Percentiles rank a stretch among this genome's conserved stretches.
Evolutionary conservation across 1,139 yeast genomes (phyloP).

Genomic region (Candida anutae): DNA sequence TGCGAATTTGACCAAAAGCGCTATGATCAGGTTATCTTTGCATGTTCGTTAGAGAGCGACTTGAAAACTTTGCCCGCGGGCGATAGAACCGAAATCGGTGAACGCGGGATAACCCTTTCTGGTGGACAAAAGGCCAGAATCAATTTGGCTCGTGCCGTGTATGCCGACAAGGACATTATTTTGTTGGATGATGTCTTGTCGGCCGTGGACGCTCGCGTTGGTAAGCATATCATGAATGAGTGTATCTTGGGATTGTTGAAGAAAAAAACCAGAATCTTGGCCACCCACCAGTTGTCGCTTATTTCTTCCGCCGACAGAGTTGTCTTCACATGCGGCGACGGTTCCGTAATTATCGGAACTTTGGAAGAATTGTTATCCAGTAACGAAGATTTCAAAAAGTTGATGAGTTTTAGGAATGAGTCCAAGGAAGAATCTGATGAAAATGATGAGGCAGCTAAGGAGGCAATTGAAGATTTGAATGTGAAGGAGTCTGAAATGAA

Average conservation of each 20-base stretch:
- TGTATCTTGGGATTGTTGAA: slow-evolving; percentile 56
- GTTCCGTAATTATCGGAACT: slow-evolving; percentile 54
- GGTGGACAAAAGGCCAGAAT: slow-evolving; percentile 93
- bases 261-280: slow-evolving; percentile 63
- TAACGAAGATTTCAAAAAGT: slow-evolving; percentile 40
- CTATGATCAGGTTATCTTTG: slow-evolving; percentile 50
- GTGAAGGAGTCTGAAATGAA: slow-evolving; percentile 12
- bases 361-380: slow-evolving; percentile 37
- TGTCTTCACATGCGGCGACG: slow-evolving; percentile 62
- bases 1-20: slow-evolving; percentile 42
- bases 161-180: slow-evolving; percentile 55
- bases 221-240: slow-evolving; percentile 67
- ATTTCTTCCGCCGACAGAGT: slow-evolving; percentile 63
- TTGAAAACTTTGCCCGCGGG: slow-evolving; percentile 70
- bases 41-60: slow-evolving; percentile 65
- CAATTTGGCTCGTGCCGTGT: slow-evolving; percentile 78
- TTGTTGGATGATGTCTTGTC: slow-evolving; percentile 80
- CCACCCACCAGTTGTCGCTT: slow-evolving; percentile 77
- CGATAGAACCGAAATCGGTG: slow-evolving; percentile 84
- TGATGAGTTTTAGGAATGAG: slow-evolving; percentile 42
- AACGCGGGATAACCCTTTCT: slow-evolving; percentile 82
- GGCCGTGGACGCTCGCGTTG: slow-evolving; percentile 91
- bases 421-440: slow-evolving; percentile 13
- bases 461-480: slow-evolving; percentile 15
- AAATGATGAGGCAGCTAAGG: slow-evolving; percentile 10